Conservation (phyloP, 352 stramenopile genomes). For the Globisporangium nunn region DNA sequence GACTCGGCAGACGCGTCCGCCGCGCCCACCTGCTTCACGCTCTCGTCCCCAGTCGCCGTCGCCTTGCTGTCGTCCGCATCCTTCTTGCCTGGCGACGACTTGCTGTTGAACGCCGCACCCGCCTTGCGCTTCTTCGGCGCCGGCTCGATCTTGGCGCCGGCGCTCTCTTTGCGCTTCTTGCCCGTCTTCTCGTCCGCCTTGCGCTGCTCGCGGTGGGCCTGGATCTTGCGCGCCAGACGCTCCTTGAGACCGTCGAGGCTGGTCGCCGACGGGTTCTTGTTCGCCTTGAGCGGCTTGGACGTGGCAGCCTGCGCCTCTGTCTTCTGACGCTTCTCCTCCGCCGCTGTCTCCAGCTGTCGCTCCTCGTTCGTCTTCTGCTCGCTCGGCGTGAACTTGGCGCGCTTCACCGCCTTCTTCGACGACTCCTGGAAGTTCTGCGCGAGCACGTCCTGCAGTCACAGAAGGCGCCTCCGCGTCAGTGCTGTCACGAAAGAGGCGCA, state of each 20-base stretch:
- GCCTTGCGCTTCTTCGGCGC: slow-evolving; percentile 55
- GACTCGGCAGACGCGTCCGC: slow-evolving; percentile 21
- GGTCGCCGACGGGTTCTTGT: slow-evolving; percentile 31
- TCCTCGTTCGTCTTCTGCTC: slow-evolving; percentile 62
- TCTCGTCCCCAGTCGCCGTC: background rate
- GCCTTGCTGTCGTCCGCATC: slow-evolving; percentile 14
- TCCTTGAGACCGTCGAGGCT: slow-evolving; percentile 59
- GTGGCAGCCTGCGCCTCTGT: slow-evolving; percentile 16
- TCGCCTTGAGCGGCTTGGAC: slow-evolving; percentile 19
- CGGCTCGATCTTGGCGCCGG: slow-evolving; percentile 21
- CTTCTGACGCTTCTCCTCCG: slow-evolving; percentile 42
- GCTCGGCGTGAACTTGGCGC: slow-evolving; percentile 59
- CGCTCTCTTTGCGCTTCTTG: slow-evolving; percentile 42
- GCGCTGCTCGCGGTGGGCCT: slow-evolving; percentile 65
- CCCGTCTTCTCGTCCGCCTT: slow-evolving; percentile 55
- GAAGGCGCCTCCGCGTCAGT: background rate
- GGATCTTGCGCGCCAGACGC: slow-evolving; percentile 59
- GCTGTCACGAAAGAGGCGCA: background rate
- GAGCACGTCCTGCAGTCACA: slow-evolving; percentile 32
- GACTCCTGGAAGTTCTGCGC: slow-evolving; percentile 44
- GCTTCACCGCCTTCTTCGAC: slow-evolving; percentile 61
- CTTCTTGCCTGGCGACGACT: slow-evolving; percentile 19
- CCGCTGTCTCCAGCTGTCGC: slow-evolving; percentile 35
- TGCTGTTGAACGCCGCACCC: slow-evolving; percentile 32
- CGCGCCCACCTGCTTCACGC: slow-evolving; percentile 13